Evolutionary conservation across 1,139 yeast genomes (phyloP), one percentile per base, ranked within the genome.

Genomic region (Yamadazyma songkhlaensis): DNA sequence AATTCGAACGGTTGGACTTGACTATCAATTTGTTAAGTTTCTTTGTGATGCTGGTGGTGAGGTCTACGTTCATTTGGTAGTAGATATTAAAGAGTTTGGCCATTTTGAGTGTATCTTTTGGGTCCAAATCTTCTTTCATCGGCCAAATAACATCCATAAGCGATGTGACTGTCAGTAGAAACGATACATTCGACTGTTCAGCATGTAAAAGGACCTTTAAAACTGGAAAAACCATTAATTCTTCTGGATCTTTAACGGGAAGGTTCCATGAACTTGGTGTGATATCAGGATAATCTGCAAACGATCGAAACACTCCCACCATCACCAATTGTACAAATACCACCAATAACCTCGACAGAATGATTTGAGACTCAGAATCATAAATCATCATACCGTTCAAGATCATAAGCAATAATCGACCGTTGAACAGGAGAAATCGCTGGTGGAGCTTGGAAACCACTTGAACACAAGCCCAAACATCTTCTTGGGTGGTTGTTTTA

Each of bases 381-480:
- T 64, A 60, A 4, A 51, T 41, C n/a, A 58, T 64, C 13, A 81
- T 59, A 3, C 71, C 72, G 15, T 59, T 56, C 9, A 82, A 59
- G 42, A 84, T 62, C 43, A 68, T 59, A 0, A 70, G 57, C 44
- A 83, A 55, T 39, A 87, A 51, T 17, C 55, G 58, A 1, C 79
- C 75, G 0, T 88, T 73, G 53, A 86, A 83, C 8, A 59, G 55
- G 1, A 46, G 38, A 55, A 89, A 88, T 36, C 97, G 65, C 56
- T 84, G 95, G 58, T 88, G 96, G 21, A 90, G 61, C 0, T 81
- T 82, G 31, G 90, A 79, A 0, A 84, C 71, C 1, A 88, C 74
- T 48, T 83, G 89, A 26, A 79, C 71, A 1, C 84, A 81, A 0
- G 92, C 82, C 14, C 53, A 47, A 1, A 85, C 58, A 53, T 88